phyloP scores from a whole-genome alignment of 345 rosid genomes.

The Durio zibethinus region DNA sequence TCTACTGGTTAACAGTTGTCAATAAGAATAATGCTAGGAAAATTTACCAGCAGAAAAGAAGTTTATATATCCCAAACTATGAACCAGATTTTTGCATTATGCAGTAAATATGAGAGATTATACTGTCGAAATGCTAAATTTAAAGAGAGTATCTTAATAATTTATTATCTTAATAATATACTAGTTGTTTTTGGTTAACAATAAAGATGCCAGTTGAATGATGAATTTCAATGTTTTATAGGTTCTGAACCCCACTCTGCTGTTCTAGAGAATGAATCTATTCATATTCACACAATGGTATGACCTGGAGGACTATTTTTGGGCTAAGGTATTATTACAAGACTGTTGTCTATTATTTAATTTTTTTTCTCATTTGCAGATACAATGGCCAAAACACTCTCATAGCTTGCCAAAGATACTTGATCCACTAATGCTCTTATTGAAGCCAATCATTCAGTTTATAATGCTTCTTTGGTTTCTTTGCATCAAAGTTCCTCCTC shows the following conservation, averaged over 20 bases:
- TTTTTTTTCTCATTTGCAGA: constrained; percentile 35
- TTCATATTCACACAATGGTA: constrained; percentile 87
- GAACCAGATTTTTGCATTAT: background rate
- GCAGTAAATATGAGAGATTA: background rate
- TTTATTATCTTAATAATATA: background rate
- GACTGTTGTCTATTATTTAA: background rate
- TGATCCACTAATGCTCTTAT: constrained; percentile 57
- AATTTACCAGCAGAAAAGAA: background rate
- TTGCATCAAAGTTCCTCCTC: constrained; percentile 62
- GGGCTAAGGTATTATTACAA: background rate
- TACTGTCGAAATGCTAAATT: no score
- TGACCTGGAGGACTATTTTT: constrained; percentile 8
- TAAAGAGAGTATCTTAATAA: background rate
- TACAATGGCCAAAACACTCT: constrained; percentile 49
- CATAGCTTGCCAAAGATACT: constrained; percentile 56
- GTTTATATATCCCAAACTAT: background rate
- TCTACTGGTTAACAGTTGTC: background rate
- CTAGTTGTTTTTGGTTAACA: background rate
- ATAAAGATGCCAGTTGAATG: background rate
- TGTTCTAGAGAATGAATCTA: constrained; percentile 59
- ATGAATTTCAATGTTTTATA: constrained; percentile 23
- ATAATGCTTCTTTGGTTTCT: constrained; percentile 80
- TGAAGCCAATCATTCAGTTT: constrained; percentile 83
- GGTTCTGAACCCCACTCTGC: constrained; percentile 85
- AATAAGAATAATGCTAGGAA: background rate